Evolutionary conservation across 441 rosid genomes (phyloP), one percentile per base, ranked within the genome.

Genomic region (Monsonia emarginata): DNA sequence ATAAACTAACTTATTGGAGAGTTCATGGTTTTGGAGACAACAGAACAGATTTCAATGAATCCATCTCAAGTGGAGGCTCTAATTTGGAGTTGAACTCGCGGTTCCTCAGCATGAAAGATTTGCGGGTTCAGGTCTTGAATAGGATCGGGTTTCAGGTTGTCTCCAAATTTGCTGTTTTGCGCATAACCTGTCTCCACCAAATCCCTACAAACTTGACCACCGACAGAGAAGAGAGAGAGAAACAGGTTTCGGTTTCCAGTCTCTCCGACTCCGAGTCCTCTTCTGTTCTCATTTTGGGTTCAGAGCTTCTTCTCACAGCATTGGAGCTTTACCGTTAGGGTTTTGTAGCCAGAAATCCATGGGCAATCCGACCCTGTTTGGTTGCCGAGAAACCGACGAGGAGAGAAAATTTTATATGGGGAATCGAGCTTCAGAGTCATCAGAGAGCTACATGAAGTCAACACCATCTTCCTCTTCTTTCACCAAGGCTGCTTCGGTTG

Each of bases 321-420:
- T 27, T 25, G 1, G 34, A 13, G 61, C n/a, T n/a, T n/a, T n/a
- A n/a, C n/a, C 32, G 32, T 57, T 57, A 57, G 61, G 61, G 61
- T 10, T 57, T 26, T 57, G 3, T 27, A 1, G 8, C 2, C 57
- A 50, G 4, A 50, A 50, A 19, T 50, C 32, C 61, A 57, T 57
- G 61, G 61, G 61, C 30, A 26, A 57, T 26, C 61, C 18, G 3
- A 21, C 16, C 26, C 34, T 57, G 61, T 57, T 57, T 57, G 61
- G 61, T 0, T 26, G 19, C 61, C 31, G 61, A 57, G 61, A 57
- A 57, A 57, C 61, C 32, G 32, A 32, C 25, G 32, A n/a, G 26
- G 14, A 57, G 21, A 26, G 61, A 26, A 26, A 57, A 1, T 3
- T 13, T 16, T 11, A 6, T 9, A 26, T 3, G 34, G 34, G 61